Evolutionary conservation across 352 stramenopile species (phyloP).

Genomic region (Pythium sp.): DNA sequence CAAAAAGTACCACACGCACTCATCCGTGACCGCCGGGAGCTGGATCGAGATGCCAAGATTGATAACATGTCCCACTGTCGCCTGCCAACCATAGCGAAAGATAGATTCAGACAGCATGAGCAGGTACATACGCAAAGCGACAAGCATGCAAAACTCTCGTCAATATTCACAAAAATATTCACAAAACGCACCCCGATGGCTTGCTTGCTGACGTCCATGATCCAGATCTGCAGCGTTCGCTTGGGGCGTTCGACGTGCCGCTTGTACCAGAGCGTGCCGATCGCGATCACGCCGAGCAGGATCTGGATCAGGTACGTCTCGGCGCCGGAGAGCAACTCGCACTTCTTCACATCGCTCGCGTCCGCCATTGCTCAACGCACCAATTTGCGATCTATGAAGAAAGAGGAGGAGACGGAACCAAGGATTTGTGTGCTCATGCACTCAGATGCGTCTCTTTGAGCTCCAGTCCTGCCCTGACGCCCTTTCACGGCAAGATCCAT

Average conservation of each 20-base stretch:
- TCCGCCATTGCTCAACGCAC: conserved; percentile 9
- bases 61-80: conserved; percentile 62
- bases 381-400: not conserved
- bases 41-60: conserved; percentile 69
- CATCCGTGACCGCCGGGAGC: conserved; percentile 73
- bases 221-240: conserved; percentile 71
- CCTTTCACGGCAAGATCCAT: conserved; percentile 9
- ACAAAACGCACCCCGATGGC: conserved; percentile 46
- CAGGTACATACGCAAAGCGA: not conserved
- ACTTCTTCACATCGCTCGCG: conserved; percentile 30
- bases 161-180: not conserved
- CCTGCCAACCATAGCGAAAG: conserved; percentile 19
- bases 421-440: not conserved
- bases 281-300: conserved; percentile 58
- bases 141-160: not conserved
- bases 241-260: conserved; percentile 71
- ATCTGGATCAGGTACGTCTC: conserved; percentile 73
- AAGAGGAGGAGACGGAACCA: not conserved
- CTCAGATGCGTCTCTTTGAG: not conserved
- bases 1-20: conserved; percentile 87
- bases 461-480: not conserved
- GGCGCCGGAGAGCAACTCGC: conserved; percentile 60
- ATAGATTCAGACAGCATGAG: not conserved
- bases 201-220: conserved; percentile 83
- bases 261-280: conserved; percentile 83